Conservation (phyloP, 192 early-diverging fungal species). For the Linnemannia hyalina region DNA sequence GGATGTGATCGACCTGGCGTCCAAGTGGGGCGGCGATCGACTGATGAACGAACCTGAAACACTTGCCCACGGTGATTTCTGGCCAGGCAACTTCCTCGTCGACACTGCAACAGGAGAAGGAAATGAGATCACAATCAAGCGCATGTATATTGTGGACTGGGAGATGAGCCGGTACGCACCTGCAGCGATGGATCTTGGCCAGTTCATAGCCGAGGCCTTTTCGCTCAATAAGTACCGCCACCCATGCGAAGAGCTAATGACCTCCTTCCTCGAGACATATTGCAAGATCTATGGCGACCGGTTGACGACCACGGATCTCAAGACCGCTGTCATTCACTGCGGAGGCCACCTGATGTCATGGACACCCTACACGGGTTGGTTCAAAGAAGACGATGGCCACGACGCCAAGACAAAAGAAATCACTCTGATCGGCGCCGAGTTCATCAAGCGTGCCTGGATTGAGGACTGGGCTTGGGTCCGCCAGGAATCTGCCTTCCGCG, state of each 20-base stretch:
- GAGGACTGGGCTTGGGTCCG: constrained; percentile 60
- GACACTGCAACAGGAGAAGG: constrained; percentile 13
- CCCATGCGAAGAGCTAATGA: constrained; percentile 42
- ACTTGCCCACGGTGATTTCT: constrained; percentile 55
- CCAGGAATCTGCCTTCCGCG: constrained; percentile 37
- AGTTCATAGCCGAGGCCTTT: constrained; percentile 49
- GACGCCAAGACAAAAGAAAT: constrained; percentile 34
- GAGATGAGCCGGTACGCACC: constrained; percentile 51
- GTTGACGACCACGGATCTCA: constrained; percentile 38
- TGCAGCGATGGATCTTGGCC: constrained; percentile 57
- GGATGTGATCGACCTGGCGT: constrained; percentile 35
- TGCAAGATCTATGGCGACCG: constrained; percentile 31
- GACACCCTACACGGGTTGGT: constrained; percentile 55
- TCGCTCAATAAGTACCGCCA: constrained; percentile 55
- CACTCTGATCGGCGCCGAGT: constrained; percentile 44
- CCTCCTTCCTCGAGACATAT: constrained; percentile 45
- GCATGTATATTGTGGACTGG: constrained; percentile 54
- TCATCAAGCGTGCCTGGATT: constrained; percentile 50
- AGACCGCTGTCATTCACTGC: constrained; percentile 52
- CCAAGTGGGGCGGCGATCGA: constrained; percentile 47
- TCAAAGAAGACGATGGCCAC: constrained; percentile 39
- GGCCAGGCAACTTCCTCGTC: constrained; percentile 57
- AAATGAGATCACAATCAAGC: constrained; percentile 40
- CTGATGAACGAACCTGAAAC: constrained; percentile 54
- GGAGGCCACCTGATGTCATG: constrained; percentile 53